Evolutionary conservation across 2,329 filamentous ascomycete genomes (phyloP), one percentile per base, ranked within the genome.

Genomic region (Fusarium sulawesiense): DNA sequence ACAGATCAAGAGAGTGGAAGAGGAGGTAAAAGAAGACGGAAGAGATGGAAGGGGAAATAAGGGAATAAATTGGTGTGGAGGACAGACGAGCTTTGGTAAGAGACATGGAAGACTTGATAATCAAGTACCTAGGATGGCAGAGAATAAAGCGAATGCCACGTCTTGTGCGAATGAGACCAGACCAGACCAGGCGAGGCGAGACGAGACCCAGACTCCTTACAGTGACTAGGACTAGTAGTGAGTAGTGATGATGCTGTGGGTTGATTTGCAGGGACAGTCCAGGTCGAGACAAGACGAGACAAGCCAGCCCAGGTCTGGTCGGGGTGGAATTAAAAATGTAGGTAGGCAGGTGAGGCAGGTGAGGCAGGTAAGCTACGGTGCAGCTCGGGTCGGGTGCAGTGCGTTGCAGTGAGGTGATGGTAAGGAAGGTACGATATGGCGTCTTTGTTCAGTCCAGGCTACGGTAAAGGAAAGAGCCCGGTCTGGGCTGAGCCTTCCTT

Each of bases 71-170:
- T 56, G 23, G 42, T 66, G 68, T 60, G 65, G 57, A 58, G 62
- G 71, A 61, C 66, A 66, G 51, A 59, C 57, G 45, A 68, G 34
- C 55, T 21, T 21, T n/a, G 37, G 34, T 51, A 62, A 70, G 59
- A 45, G 56, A 66, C 54, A 66, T 45, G 56, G 66, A 57, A 66
- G 60, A 57, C 51, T 60, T 48, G 60, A 56, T 41, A 53, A 62
- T 42, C 34, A 65, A 64, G 62, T 60, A 37, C 34, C 18, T 37
- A 37, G 34, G 34, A 37, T 37, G 34, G 53, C 46, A 66, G 60
- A 67, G 67, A 63, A 69, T 63, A 73, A 68, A 65, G 60, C 53
- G 62, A 72, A 74, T 73, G 73, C 73, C 71, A 75, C 69, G 73
- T 68, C 72, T 74, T 64, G 70, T 72, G 70, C 59, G 68, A 72